Base-by-base conservation (phyloP, 805 yeast species). In the Pichia scutulata region DNA sequence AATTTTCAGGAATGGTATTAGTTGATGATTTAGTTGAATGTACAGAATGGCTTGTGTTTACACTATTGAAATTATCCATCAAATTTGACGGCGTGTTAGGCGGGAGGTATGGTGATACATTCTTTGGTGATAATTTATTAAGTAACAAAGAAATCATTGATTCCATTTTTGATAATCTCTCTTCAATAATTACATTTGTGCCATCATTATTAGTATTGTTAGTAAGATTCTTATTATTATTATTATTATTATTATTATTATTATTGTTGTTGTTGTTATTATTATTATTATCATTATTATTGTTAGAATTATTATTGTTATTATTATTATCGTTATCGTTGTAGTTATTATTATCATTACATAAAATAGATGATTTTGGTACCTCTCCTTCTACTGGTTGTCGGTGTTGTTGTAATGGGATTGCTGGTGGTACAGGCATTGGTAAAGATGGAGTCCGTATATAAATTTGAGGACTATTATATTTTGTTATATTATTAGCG, bases 81-180 rank as follows among this genome's bases (percentile, higher is more conserved):
- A 33, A 16, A 3, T 9, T 16, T 16, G 19, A 7, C 2, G n/a
- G 6, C 4, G 10, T 5, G 14, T 30, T 30, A 14, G n/a, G 13
- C 14, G 36, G 36, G 18, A 12, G 7, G 7, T 12, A 25, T 6
- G 42, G 49, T 12, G 41, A 37, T 6, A 30, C 39, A 18, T 23
- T 21, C 1, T 22, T 26, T 25, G 39, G 18, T 3, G 44, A 23
- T 12, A 41, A 7, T 44, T 46, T 49, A 7, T 45, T 44, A 9
- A 54, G 12, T 22, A 71, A 52, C 3, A 60, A 41, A 8, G 60
- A 51, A 52, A 71, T 59, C 56, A 70, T 54, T 1, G 62, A 44
- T 49, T 71, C 75, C 60, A 71, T 62, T 30, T 60, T 61, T 9
- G 55, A 53, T 52, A 71, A 54, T 28, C 74, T 52, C 4, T 53